Percentiles rank a stretch among this genome's conserved stretches.
Evolutionary conservation across 176 grass and related monocot species (phyloP).

Genomic region (Oryza meyeriana): DNA sequence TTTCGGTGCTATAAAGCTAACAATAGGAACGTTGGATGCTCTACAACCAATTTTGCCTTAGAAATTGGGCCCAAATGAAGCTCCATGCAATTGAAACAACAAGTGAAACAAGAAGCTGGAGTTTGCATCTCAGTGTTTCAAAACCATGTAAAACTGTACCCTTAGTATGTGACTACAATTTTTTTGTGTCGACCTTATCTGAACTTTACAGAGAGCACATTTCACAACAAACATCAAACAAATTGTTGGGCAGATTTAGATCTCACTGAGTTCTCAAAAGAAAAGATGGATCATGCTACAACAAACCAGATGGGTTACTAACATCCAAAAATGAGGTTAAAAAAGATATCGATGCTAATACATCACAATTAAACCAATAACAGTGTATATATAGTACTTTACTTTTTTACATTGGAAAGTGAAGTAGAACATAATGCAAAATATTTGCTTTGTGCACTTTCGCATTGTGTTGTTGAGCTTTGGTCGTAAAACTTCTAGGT

Average conservation of each 20-base stretch:
- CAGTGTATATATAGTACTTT: background rate
- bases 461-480: background rate
- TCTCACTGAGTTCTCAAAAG: background rate
- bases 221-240: background rate
- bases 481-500: background rate
- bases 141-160: background rate
- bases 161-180: background rate
- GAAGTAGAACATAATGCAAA: background rate
- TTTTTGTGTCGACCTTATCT: background rate
- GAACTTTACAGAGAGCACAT: background rate
- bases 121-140: background rate
- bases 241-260: background rate
- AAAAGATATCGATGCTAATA: background rate
- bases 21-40: too few species aligned
- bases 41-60: too few species aligned
- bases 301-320: background rate
- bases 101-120: background rate
- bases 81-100: background rate
- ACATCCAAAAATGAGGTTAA: background rate
- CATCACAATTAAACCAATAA: too few species aligned
- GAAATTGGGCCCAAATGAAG: background rate
- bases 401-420: background rate
- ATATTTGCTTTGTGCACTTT: background rate
- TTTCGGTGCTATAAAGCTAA: too few species aligned
- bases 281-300: background rate